Base-by-base conservation (phyloP, 2,329 filamentous ascomycete genomes). In the Colletotrichum endophyticum region DNA sequence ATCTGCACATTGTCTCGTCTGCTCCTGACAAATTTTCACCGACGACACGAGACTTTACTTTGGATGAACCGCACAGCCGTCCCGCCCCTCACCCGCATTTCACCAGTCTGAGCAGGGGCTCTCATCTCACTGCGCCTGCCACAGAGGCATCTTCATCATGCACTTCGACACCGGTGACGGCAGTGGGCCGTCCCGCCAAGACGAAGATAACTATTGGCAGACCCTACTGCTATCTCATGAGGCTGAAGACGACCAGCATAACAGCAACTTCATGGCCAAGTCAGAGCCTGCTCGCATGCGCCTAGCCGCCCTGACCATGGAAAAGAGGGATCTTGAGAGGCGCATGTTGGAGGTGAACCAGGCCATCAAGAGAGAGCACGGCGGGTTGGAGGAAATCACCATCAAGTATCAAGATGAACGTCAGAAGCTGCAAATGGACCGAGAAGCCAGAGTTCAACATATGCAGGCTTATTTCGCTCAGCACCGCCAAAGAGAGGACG, bases 191-290 rank as follows among this genome's bases (percentile, higher is more conserved):
- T 59, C 66, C 32, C 34, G 32, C 27, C 70, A 66, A 49, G 74
- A 76, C 25, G 74, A 76, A n/a, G 70, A 76, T 15, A 73, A 68
- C 34, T 76, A 76, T 49, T 76, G 70, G 64, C 57, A 69, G 19
- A 64, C 74, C 22, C 12, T 76, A 22, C 44, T 28, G 22, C 6
- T 61, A 8, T 11, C 72, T 44, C 57, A 70, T 4, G 66, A 76
- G 28, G n/a, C 56, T 15, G 70, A 73, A 22, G 74, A 73, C 8
- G 71, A 76, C 7, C 57, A 32, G 9, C 27, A 57, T n/a, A 64
- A 74, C 13, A 7, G 19, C 8, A 34, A 66, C 7, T 70, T 74
- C 44, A 34, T 76, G 32, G 32, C 27, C 27, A 76, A 49, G 22
- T 53, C 74, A 11, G 59, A 64, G n/a, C 25, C 44, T 8, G 22